Evolutionary conservation across 2,329 filamentous ascomycete species (phyloP), one percentile per base, ranked within the genome.

Genomic region (Sporothrix sp.): DNA sequence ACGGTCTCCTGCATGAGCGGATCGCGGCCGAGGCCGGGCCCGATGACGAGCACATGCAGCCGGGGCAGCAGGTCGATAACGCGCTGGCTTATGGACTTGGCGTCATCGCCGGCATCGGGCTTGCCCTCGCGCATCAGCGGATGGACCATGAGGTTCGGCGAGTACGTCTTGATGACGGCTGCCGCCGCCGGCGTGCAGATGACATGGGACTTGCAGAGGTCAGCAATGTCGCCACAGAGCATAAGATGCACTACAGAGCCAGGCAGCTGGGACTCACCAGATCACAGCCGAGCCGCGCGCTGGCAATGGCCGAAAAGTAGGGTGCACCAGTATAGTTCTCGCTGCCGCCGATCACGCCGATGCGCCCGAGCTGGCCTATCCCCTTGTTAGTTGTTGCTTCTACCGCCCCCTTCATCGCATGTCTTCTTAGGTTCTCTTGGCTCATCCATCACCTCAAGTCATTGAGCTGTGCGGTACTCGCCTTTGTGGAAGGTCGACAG

Each of bases 261-360:
- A 28, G 25, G 10, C 5, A 28, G 56, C 40, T 7, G 7, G 36
- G 20, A 51, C 50, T 0, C 73, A 91, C 88, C 87, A 95, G 87
- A 62, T 95, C 89, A 61, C 84, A 88, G 4, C 91, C 93, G 52
- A 97, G 71, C 61, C 85, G 81, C 42, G 93, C 93, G 58, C 88
- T 95, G 11, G 93, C 93, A 82, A 96, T 96, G 57, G 91, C 90
- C 18, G 91, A 96, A 70, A 98, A 98, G 71, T 95, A 98, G 11
- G 93, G 93, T 52, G 93, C 93, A 33, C 93, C 93, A 1, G 93
- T 96, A 66, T 97, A 98, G 68, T 97, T 91, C 65, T 91, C 83
- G 63, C 88, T 95, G 36, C 93, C 93, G 47, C 93, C 93, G 58
- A 98, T 93, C 52, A 98, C 93, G 48, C 82, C 93, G 48, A 98